phyloP scores from a whole-genome alignment of 2,329 filamentous ascomycete species.

The Diaporthe velutina region DNA sequence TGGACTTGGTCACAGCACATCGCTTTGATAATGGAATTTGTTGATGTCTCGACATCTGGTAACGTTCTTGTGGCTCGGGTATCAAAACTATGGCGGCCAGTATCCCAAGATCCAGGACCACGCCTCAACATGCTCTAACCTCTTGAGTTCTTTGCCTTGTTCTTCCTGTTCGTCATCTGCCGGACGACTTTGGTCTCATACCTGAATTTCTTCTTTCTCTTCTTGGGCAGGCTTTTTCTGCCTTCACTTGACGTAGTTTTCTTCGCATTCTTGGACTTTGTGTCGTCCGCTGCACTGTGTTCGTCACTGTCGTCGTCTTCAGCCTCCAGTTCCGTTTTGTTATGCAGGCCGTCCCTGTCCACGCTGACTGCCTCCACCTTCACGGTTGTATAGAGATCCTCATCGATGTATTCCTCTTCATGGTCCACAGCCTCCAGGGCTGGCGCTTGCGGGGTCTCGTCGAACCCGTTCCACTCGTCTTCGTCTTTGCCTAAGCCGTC shows the following conservation, averaged over 20 bases:
- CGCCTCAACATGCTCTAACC: constrained; percentile 46
- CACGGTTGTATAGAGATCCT: constrained; percentile 95
- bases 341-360: constrained; percentile 78
- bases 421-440: constrained; percentile 72
- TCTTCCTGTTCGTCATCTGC: constrained; percentile 78
- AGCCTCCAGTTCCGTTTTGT: constrained; percentile 56
- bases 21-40: constrained; percentile 36
- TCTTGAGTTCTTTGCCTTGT: constrained; percentile 71
- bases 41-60: constrained; percentile 34
- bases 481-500: constrained; percentile 58
- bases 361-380: constrained; percentile 91
- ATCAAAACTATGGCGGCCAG: constrained; percentile 32
- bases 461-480: constrained; percentile 76
- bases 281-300: constrained; percentile 48
- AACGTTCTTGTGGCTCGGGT: constrained; percentile 27
- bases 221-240: constrained; percentile 71
- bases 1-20: constrained; percentile 36
- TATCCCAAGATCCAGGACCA: not conserved
- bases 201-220: constrained; percentile 91
- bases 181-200: constrained; percentile 93
- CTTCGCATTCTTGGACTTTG: constrained; percentile 43
- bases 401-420: constrained; percentile 95
- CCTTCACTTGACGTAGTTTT: constrained; percentile 59
- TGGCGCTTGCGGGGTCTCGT: constrained; percentile 59
- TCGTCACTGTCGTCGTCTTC: constrained; percentile 53